These are phyloP conservation scores for Myriosclerotinia scirpicola DNA, from an alignment of 2,329 filamentous ascomycete genomes.

Conservation along the genomic window DNA sequence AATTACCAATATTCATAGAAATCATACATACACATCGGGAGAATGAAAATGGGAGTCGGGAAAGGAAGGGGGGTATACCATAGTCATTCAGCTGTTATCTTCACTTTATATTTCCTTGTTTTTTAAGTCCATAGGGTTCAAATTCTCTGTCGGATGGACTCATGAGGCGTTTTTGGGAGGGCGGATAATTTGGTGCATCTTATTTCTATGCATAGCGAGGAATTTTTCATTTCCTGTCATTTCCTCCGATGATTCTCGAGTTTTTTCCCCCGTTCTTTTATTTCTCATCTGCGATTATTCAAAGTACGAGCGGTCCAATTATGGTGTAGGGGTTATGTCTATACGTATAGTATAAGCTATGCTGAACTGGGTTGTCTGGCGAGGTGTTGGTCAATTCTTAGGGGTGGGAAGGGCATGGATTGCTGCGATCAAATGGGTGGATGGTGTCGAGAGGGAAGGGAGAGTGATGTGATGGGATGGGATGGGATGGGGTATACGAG, in stretches of 20 bases:
- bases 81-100: slow-evolving; percentile 11
- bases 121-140: slow-evolving; percentile 3
- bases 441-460: background rate
- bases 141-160: background rate
- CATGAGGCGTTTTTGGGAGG: slow-evolving; percentile 8
- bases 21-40: background rate
- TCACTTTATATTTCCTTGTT: slow-evolving; percentile 7
- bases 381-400: background rate
- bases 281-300: background rate
- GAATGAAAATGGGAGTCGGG: slow-evolving; percentile 26
- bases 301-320: background rate
- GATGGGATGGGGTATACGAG: background rate
- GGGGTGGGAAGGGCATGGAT: background rate
- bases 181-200: slow-evolving; percentile 5
- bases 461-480: background rate
- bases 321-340: background rate
- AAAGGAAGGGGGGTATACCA: slow-evolving; percentile 14
- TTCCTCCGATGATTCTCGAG: background rate
- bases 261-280: background rate
- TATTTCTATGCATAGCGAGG: slow-evolving; percentile 25
- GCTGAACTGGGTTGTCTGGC: background rate
- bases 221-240: slow-evolving; percentile 24
- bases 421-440: background rate
- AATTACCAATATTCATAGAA: background rate
- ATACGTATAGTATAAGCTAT: background rate